These are phyloP conservation scores for Lizanozyma gosingica DNA, from an alignment of 1,139 yeast genomes.

Conservation along the genomic window DNA sequence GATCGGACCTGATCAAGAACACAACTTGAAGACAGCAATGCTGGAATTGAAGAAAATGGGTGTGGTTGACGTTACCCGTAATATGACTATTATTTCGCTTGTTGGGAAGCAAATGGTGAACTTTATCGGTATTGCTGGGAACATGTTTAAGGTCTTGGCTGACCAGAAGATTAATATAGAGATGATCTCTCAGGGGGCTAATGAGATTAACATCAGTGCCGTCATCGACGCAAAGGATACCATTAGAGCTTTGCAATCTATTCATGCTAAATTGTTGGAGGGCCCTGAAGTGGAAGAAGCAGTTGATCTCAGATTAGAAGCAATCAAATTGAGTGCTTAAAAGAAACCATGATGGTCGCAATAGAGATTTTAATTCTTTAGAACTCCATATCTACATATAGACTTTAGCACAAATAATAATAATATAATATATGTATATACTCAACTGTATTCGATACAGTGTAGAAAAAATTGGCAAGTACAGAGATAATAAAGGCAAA, in stretches of 20 bases:
- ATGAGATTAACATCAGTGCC: conserved; percentile 92
- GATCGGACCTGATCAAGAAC: conserved; percentile 54
- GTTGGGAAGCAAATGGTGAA: conserved; percentile 98
- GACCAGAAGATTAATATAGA: conserved; percentile 90
- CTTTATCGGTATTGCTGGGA: conserved; percentile 92
- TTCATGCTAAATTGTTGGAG: conserved; percentile 72
- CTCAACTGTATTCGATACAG: background rate
- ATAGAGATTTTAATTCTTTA: too few relatives aligned
- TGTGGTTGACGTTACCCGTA: conserved; percentile 76
- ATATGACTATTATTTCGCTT: conserved; percentile 83
- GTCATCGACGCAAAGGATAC: conserved; percentile 83
- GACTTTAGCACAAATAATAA: background rate
- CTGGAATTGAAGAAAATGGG: conserved; percentile 75
- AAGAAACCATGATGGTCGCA: too few relatives aligned
- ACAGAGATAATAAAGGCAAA: too few relatives aligned
- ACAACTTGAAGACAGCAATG: conserved; percentile 57
- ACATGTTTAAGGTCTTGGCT: conserved; percentile 91
- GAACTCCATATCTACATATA: too few relatives aligned
- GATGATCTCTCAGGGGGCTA: conserved; percentile 98
- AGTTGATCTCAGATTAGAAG: conserved; percentile 28
- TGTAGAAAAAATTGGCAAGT: too few relatives aligned
- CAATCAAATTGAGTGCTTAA: conserved; percentile 22
- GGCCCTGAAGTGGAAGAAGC: conserved; percentile 27
- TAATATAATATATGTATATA: too few relatives aligned
- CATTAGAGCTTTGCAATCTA: conserved; percentile 73